Conservation (phyloP, 2,329 filamentous ascomycete genomes). For the Fusarium beomiforme region DNA sequence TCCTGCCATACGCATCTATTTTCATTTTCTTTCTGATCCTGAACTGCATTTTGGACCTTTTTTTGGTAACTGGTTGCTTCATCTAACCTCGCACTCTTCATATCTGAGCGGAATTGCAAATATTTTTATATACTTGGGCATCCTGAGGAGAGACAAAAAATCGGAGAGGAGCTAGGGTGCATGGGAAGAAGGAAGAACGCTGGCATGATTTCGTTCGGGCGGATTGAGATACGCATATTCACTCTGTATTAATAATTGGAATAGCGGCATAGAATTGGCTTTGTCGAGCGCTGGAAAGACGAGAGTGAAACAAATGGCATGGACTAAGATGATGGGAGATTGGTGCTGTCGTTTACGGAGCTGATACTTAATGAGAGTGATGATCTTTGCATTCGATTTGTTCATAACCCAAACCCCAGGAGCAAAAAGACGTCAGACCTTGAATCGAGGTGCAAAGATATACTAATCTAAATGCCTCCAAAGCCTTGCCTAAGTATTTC, state of each 20-base stretch:
- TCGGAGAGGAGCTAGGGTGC: not conserved
- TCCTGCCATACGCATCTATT: not conserved
- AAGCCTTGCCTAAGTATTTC: too few relatives aligned
- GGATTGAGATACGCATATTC: slow-evolving; percentile 19
- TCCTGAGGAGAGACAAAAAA: slow-evolving; percentile 9
- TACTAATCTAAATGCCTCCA: too few relatives aligned
- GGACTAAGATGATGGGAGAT: slow-evolving; percentile 11
- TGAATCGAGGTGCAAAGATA: too few relatives aligned
- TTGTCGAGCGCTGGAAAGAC: slow-evolving; percentile 1
- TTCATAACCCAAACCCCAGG: not conserved
- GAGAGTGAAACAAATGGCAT: slow-evolving; percentile 15
- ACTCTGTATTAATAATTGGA: slow-evolving; percentile 29
- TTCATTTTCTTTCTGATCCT: not conserved
- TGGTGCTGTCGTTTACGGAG: slow-evolving; percentile 17
- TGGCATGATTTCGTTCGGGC: slow-evolving; percentile 23
- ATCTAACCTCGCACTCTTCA: not conserved
- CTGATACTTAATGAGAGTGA: slow-evolving; percentile 38
- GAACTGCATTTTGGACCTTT: not conserved
- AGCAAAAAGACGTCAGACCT: too few relatives aligned
- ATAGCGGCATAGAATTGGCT: slow-evolving; percentile 29
- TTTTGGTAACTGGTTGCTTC: not conserved
- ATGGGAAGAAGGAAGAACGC: not conserved
- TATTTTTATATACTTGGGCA: slow-evolving; percentile 12
- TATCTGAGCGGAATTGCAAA: slow-evolving; percentile 10
- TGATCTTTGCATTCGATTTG: slow-evolving; percentile 20